Conservation (phyloP, 2,329 filamentous ascomycete genomes). For the Ascochyta pisi region DNA sequence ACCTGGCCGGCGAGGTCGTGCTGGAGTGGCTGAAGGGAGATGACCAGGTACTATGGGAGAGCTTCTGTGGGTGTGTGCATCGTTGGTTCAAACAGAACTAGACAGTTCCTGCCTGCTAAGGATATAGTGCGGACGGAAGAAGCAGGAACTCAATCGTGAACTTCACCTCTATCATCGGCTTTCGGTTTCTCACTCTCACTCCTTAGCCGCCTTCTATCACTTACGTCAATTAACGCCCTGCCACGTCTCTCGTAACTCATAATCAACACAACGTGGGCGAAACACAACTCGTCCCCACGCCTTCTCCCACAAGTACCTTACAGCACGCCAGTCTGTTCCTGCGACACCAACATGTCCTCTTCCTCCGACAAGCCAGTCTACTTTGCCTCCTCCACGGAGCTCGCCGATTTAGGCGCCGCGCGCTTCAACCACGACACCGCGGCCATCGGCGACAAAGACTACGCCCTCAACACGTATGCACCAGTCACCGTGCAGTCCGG, state of each 20-base stretch:
- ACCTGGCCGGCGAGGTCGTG: conserved; percentile 48
- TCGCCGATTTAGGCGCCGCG: conserved; percentile 37
- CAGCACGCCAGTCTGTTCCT: not conserved
- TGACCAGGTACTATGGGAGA: conserved; percentile 79
- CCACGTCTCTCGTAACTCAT: not conserved
- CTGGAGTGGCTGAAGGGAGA: conserved; percentile 78
- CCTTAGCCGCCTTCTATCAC: not conserved
- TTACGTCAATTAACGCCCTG: not conserved
- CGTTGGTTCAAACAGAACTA: conserved; percentile 15
- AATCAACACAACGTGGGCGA: not conserved
- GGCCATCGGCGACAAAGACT: conserved; percentile 38
- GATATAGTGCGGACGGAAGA: not conserved
- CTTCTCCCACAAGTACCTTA: not conserved
- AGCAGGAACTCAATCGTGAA: not conserved
- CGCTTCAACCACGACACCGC: conserved; percentile 43
- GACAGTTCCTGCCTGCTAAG: not conserved
- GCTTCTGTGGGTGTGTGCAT: conserved; percentile 75
- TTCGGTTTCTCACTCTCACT: not conserved
- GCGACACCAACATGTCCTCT: not conserved
- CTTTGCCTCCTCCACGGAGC: conserved; percentile 23
- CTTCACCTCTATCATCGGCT: not conserved
- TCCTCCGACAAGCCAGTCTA: conserved; percentile 11
- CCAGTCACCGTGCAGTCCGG: conserved; percentile 30
- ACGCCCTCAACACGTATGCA: conserved; percentile 20
- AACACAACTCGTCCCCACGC: not conserved